A percentile compares a stretch with the other conserved stretches of the same genome.
Evolutionary conservation across 441 rosid genomes (phyloP).

Genomic region (Euphorbia corollata): DNA sequence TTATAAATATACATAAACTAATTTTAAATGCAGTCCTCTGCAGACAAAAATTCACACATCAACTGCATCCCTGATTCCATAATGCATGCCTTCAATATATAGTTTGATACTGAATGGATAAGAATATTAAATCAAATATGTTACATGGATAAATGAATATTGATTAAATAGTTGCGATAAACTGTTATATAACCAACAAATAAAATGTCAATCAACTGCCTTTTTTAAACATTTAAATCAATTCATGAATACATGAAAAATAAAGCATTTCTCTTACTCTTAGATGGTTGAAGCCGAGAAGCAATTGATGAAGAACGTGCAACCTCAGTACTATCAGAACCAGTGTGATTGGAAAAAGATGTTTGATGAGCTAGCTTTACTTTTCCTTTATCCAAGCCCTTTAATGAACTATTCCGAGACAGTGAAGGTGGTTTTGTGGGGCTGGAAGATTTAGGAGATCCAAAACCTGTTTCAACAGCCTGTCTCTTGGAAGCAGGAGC

Average conservation of each 20-base stretch:
- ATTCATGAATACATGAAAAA: not conserved
- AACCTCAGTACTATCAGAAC: conserved; percentile 39
- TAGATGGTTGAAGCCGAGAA: conserved; percentile 44
- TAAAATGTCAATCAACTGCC: not conserved
- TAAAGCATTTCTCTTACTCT: conserved; percentile 38
- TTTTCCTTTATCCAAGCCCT: conserved; percentile 61
- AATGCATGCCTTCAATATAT: not conserved
- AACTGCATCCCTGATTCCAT: not conserved
- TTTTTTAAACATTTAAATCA: not conserved
- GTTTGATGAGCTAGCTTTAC: conserved; percentile 39
- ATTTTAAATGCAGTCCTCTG: not conserved
- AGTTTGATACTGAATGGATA: not conserved
- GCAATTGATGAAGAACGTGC: conserved; percentile 39
- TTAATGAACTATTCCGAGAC: conserved; percentile 65
- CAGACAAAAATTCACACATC: not conserved
- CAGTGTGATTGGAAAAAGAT: conserved; percentile 33
- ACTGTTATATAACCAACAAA: not conserved
- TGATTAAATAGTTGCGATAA: not conserved
- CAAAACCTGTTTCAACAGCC: conserved; percentile 47
- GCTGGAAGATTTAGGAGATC: conserved; percentile 53
- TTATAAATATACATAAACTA: not conserved
- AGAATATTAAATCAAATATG: not conserved
- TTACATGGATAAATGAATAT: not conserved
- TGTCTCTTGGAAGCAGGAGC: conserved; percentile 49
- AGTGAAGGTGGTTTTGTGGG: conserved; percentile 39